Conservation (phyloP, 2,329 filamentous ascomycete genomes). For the Rutstroemia sp. region DNA sequence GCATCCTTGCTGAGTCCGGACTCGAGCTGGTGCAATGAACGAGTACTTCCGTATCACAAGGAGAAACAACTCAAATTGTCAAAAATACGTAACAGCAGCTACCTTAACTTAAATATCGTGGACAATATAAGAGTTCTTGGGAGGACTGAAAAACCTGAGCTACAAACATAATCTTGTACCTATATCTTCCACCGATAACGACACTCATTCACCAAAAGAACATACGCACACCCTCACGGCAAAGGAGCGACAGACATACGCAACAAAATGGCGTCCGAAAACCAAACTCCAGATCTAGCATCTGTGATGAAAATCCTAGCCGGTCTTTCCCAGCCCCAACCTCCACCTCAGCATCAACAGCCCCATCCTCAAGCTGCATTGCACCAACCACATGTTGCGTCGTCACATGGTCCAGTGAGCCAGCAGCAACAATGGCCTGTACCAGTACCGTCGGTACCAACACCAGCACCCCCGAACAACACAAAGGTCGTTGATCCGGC, state of each 20-base stretch:
- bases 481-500: conserved; percentile 33
- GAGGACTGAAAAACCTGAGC: not conserved
- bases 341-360: conserved; percentile 12
- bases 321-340: conserved; percentile 17
- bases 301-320: conserved; percentile 28
- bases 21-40: too few relatives aligned
- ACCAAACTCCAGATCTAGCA: conserved; percentile 27
- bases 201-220: not conserved
- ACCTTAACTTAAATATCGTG: too few relatives aligned
- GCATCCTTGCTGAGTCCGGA: conserved; percentile 4
- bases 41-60: too few relatives aligned
- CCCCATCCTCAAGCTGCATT: conserved; percentile 7
- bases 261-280: conserved; percentile 20
- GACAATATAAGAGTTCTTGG: not conserved
- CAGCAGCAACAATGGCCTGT: conserved; percentile 8
- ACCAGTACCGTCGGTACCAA: not conserved
- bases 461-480: not conserved
- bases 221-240: not conserved
- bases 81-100: too few relatives aligned
- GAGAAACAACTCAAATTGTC: too few relatives aligned
- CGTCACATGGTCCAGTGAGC: conserved; percentile 25
- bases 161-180: not conserved
- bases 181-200: too few relatives aligned
- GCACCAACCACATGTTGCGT: conserved; percentile 24
- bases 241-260: not conserved